Conservation (phyloP, 2,329 filamentous ascomycete species). For the Aspergillus sp. region DNA sequence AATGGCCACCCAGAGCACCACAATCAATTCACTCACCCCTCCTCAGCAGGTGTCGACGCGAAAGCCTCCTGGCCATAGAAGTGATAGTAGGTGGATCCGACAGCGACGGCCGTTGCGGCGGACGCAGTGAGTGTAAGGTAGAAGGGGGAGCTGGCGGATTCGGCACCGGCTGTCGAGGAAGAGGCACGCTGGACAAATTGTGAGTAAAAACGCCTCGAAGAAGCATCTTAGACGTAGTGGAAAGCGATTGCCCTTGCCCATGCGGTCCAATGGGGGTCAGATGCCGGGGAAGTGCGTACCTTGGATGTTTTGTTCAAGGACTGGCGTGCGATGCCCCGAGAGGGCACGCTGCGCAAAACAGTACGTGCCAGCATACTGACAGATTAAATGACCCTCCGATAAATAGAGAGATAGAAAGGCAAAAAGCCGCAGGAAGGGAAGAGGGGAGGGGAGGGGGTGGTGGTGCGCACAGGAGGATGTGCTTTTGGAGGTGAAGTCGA, state of each 20-base stretch:
- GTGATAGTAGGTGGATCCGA: constrained; percentile 89
- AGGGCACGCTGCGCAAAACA: constrained; percentile 82
- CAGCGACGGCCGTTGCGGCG: constrained; percentile 78
- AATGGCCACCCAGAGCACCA: constrained; percentile 10
- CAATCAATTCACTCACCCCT: constrained; percentile 71
- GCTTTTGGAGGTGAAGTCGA: constrained; percentile 30
- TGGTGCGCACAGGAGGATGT: constrained; percentile 27
- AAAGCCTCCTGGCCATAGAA: constrained; percentile 84
- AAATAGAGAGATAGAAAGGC: constrained; percentile 25
- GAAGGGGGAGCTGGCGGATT: constrained; percentile 68
- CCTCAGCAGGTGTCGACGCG: constrained; percentile 89
- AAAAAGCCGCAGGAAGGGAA: constrained; percentile 25
- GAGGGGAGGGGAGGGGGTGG: constrained; percentile 21
- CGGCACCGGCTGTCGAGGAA: constrained; percentile 64
- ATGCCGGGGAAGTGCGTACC: constrained; percentile 57
- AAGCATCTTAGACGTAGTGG: constrained; percentile 16
- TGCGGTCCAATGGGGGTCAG: constrained; percentile 24
- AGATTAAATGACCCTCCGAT: constrained; percentile 33
- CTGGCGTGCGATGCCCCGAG: constrained; percentile 73
- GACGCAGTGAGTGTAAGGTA: constrained; percentile 81
- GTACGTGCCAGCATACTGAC: constrained; percentile 88
- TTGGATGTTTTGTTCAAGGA: constrained; percentile 66
- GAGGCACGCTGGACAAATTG: constrained; percentile 56
- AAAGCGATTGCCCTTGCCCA: constrained; percentile 24
- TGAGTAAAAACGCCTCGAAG: constrained; percentile 29